phyloP scores from a whole-genome alignment of 2,329 filamentous ascomycete species.

The Byssothecium circinans region DNA sequence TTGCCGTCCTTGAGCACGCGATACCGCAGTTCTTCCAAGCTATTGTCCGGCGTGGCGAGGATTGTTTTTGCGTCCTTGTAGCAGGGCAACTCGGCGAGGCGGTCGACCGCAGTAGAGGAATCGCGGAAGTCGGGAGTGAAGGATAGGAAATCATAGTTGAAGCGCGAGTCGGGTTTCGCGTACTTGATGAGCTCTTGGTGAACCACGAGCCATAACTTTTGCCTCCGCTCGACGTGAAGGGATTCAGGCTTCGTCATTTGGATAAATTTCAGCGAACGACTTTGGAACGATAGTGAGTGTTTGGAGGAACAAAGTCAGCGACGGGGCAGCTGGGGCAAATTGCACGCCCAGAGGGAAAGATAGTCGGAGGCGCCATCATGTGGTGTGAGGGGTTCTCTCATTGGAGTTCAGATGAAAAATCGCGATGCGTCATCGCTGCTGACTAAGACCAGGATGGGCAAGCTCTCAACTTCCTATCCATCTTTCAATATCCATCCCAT shows the following conservation, averaged over 20 bases:
- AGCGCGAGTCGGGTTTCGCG: constrained; percentile 49
- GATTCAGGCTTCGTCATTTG: constrained; percentile 20
- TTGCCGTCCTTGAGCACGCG: constrained; percentile 47
- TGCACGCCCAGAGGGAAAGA: background rate
- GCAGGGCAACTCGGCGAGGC: constrained; percentile 33
- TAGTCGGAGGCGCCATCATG: constrained; percentile 5
- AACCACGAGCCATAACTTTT: constrained; percentile 31
- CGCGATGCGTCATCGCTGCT: constrained; percentile 5
- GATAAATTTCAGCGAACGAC: constrained; percentile 1
- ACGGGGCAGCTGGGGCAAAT: background rate
- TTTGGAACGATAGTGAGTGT: constrained; percentile 2
- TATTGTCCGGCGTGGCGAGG: constrained; percentile 50
- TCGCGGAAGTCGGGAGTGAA: constrained; percentile 49
- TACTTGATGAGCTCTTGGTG: constrained; percentile 43
- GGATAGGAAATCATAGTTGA: constrained; percentile 47
- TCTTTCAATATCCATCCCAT: background rate
- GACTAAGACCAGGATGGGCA: background rate
- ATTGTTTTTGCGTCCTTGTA: constrained; percentile 38
- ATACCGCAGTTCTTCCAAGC: constrained; percentile 46
- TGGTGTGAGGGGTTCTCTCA: background rate
- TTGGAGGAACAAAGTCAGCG: background rate
- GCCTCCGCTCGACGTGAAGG: constrained; percentile 14
- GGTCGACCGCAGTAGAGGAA: constrained; percentile 38
- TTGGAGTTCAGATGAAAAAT: background rate
- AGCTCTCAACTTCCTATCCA: too few relatives aligned